phyloP scores from a whole-genome alignment of 2,329 filamentous ascomycete species.

The Fusarium tanahbumbuense region DNA sequence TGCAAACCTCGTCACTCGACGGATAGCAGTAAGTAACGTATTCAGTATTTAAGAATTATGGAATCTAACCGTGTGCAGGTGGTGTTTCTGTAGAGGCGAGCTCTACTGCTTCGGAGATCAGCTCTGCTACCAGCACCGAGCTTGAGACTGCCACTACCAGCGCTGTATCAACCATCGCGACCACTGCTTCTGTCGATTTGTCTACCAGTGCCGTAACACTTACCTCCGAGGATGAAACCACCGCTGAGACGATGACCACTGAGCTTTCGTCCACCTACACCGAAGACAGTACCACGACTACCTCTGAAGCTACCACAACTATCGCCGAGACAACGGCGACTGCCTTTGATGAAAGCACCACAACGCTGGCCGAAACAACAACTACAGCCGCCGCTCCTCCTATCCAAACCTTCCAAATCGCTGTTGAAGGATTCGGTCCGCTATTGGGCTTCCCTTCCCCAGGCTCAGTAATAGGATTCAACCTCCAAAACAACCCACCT shows the following conservation, averaged over 20 bases:
- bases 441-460: too few relatives aligned
- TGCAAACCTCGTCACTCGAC: neutral
- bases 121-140: neutral
- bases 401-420: too few relatives aligned
- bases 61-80: fast-evolving
- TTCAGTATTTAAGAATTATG: too few relatives aligned
- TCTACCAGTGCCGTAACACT: neutral
- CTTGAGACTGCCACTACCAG: neutral
- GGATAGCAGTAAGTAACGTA: neutral
- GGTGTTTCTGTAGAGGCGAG: neutral
- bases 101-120: neutral
- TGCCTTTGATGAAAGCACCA: too few relatives aligned
- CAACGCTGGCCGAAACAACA: neutral
- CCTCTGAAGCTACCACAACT: neutral
- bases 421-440: too few relatives aligned
- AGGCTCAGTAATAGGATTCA: too few relatives aligned
- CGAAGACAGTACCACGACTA: neutral
- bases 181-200: neutral
- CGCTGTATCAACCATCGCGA: too few relatives aligned
- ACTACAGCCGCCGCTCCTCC: neutral
- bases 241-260: too few relatives aligned
- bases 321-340: neutral
- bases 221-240: neutral
- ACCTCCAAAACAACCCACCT: too few relatives aligned
- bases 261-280: neutral